These are phyloP conservation scores for Poronia punctata DNA, from an alignment of 495 filamentous ascomycete genomes.

Conservation along the genomic window DNA sequence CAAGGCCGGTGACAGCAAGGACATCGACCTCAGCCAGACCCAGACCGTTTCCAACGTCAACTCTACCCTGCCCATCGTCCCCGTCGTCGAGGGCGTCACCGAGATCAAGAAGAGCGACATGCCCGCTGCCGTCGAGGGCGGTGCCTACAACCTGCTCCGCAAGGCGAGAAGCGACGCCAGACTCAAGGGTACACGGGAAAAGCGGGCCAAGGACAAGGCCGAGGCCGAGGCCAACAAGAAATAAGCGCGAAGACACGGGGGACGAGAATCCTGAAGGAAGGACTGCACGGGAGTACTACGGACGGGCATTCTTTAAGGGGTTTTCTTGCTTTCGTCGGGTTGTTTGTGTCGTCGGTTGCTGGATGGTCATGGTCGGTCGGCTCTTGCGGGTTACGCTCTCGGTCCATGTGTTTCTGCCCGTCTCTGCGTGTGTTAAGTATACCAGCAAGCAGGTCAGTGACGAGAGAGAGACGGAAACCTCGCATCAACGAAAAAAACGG, in stretches of 20 bases:
- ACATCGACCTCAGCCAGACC: conserved; percentile 73
- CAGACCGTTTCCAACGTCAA: conserved; percentile 58
- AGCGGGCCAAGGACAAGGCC: conserved; percentile 88
- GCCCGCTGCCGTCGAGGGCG: conserved; percentile 66
- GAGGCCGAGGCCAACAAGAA: conserved; percentile 82
- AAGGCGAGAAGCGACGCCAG: conserved; percentile 80
- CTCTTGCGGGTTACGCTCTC: conserved; percentile 14
- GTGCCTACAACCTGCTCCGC: conserved; percentile 78
- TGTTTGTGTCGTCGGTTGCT: conserved; percentile 19
- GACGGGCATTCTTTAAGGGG: conserved; percentile 29
- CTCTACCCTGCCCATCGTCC: conserved; percentile 62
- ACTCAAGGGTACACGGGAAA: conserved; percentile 75
- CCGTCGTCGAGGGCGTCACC: conserved; percentile 52
- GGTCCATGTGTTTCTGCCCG: conserved; percentile 12
- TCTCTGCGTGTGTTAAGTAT: conserved; percentile 3
- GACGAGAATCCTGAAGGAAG: conserved; percentile 16
- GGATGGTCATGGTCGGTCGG: conserved; percentile 27
- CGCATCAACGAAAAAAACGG: conserved; percentile 5
- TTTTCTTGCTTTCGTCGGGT: conserved; percentile 37
- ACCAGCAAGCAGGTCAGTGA: conserved; percentile 8
- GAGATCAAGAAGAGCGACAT: conserved; percentile 80
- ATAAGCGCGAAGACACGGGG: conserved; percentile 48
- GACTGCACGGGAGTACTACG: conserved; percentile 27
- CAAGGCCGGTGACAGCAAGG: conserved; percentile 83
- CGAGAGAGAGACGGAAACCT: conserved; percentile 10